A percentile compares a stretch with the other conserved stretches of the same genome.
Conservation (phyloP, 2,329 filamentous ascomycete genomes). For the Calonectria leucothoes region DNA sequence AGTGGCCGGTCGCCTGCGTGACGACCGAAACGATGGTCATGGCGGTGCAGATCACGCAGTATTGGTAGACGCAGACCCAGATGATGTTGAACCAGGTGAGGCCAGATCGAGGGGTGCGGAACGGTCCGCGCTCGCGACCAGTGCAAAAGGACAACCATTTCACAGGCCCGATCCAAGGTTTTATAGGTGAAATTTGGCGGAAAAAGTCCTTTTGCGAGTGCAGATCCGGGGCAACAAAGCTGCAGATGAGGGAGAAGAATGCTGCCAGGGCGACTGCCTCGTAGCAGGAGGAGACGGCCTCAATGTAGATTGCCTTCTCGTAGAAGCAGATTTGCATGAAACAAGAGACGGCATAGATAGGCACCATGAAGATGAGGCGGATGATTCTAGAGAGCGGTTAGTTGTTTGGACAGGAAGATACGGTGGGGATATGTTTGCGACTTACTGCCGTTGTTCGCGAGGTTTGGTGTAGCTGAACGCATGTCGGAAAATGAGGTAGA, state of each 20-base stretch:
- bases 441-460: constrained; percentile 68
- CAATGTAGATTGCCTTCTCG: constrained; percentile 82
- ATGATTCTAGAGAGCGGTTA: constrained; percentile 70
- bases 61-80: constrained; percentile 87
- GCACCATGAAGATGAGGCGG: constrained; percentile 89
- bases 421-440: background rate
- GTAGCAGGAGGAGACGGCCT: constrained; percentile 85
- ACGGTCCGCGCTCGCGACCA: constrained; percentile 74
- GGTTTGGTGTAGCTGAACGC: constrained; percentile 71
- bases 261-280: constrained; percentile 89
- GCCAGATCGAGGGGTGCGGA: constrained; percentile 80
- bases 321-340: constrained; percentile 82
- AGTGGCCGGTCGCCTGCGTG: constrained; percentile 75
- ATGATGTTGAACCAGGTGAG: constrained; percentile 92
- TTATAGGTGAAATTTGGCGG: constrained; percentile 70
- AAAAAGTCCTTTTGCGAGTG: constrained; percentile 89
- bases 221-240: constrained; percentile 81
- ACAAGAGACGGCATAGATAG: constrained; percentile 80
- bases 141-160: constrained; percentile 78
- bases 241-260: constrained; percentile 86
- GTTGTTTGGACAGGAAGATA: background rate
- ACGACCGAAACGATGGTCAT: constrained; percentile 84
- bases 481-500: constrained; percentile 70
- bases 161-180: constrained; percentile 81
- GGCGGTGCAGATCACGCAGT: constrained; percentile 84